phyloP scores from a whole-genome alignment of 2,329 filamentous ascomycete genomes.

The Fusarium musae region DNA sequence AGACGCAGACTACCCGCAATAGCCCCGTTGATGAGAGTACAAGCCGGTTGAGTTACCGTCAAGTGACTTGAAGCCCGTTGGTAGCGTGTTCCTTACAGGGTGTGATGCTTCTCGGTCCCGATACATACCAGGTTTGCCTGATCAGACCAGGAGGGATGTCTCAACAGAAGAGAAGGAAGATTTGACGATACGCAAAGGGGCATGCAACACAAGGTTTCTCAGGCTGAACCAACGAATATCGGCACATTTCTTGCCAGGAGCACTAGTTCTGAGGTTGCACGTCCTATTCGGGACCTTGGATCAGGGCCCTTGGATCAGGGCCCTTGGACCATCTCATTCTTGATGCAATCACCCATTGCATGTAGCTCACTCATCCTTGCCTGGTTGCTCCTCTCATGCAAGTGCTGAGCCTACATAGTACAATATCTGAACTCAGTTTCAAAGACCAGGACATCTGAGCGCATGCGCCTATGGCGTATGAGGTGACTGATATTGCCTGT shows the following conservation, averaged over 20 bases:
- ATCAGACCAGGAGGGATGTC: constrained; percentile 40
- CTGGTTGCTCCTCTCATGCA: constrained; percentile 24
- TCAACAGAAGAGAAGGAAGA: constrained; percentile 25
- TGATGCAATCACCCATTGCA: constrained; percentile 15
- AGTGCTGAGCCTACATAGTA: constrained; percentile 15
- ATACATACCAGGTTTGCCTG: constrained; percentile 36
- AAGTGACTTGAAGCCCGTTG: constrained; percentile 41
- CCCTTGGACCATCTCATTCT: constrained; percentile 12
- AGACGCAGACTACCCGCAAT: constrained; percentile 43
- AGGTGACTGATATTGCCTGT: constrained; percentile 17
- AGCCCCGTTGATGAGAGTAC: constrained; percentile 40
- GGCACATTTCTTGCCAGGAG: constrained; percentile 33
- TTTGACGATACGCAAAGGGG: constrained; percentile 39
- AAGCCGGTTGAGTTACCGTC: constrained; percentile 41
- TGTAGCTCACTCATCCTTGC: constrained; percentile 18
- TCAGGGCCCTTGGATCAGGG: constrained; percentile 14
- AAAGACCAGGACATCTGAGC: constrained; percentile 21
- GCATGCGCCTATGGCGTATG: constrained; percentile 24
- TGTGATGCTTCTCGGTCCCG: constrained; percentile 36
- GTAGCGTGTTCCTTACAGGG: constrained; percentile 39
- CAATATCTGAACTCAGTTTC: constrained; percentile 24
- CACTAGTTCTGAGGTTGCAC: constrained; percentile 30
- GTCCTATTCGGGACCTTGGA: constrained; percentile 24
- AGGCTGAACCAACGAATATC: constrained; percentile 27
- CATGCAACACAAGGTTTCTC: constrained; percentile 27